Conservation (phyloP, 371 early-diverging fungal species). For the Entomophthora muscae region DNA sequence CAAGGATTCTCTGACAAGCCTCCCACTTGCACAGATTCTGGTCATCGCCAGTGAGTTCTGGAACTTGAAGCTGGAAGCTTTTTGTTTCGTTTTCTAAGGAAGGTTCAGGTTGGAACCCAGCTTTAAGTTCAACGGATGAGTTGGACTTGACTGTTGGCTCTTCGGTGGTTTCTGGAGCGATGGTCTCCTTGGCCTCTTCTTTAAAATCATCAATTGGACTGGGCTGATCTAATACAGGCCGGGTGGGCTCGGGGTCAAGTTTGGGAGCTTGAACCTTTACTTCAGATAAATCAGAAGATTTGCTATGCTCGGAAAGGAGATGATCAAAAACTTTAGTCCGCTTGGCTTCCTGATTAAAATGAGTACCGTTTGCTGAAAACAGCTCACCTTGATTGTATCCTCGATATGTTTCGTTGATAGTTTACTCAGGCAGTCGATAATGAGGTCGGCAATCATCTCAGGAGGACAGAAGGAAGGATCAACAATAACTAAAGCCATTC, state of each 20-base stretch:
- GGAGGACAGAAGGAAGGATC: constrained; percentile 82
- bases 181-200: no score
- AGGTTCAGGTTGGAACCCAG: not conserved
- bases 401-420: not conserved
- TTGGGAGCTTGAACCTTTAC: no score
- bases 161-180: no score
- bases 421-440: not conserved
- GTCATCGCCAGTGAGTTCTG: not conserved
- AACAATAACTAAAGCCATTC: constrained; percentile 27
- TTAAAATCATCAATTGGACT: no score
- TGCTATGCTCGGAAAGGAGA: no score
- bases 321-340: not conserved
- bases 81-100: not conserved
- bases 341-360: not conserved
- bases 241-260: no score
- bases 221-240: no score
- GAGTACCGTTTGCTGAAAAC: not conserved
- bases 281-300: no score
- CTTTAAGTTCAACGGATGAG: no score
- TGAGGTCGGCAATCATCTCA: constrained; percentile 32
- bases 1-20: not conserved
- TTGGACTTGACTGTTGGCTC: no score
- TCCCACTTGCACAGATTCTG: not conserved
- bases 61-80: not conserved
- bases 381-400: not conserved